Base-by-base conservation (phyloP, 2,329 filamentous ascomycete genomes). In the Diplodia corticola region DNA sequence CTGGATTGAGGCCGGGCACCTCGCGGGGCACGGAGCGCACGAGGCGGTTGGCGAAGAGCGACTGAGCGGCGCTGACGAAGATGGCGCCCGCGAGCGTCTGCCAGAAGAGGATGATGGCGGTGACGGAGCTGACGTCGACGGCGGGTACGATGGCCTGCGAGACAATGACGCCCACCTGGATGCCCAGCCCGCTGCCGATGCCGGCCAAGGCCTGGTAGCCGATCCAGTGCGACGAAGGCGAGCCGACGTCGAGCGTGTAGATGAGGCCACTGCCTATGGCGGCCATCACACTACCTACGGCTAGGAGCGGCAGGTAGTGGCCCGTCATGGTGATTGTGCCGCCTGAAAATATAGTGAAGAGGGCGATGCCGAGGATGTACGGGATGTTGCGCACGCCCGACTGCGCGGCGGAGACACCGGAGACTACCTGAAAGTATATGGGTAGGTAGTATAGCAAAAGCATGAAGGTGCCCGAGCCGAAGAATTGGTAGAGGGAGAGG, bases 161-260 rank as follows among this genome's bases (percentile, higher is more conserved):
- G 12, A 77, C 74, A 49, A 81, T 78, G 66, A 78, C 76, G 12
- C 76, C 76, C 46, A 80, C 74, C 59, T 82, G 79, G n/a, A 81
- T 72, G 26, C 71, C 71, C 9, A 79, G 69, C 4, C 82, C 83
- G 13, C 80, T 71, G 1, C 82, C 80, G 3, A 79, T 72, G 22
- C 82, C 83, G 4, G 77, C 67, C 2, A 85, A 67, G 4, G 81
- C 73, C 64, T 85, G 80, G 70, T 80, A 84, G 9, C 82, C 82
- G 24, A 83, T 79, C 82, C 81, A 84, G 35, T 76, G 72, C 2
- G 69, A 73, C 0, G 73, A 72, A 0, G 76, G 69, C 3, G 81
- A 79, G 40, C 70, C 69, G 1, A 78, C 70, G 20, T 76, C 72
- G 2, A 82, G 74, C 0, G 78, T 81, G 63, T 75, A 80, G 13